phyloP scores from a whole-genome alignment of 2,329 filamentous ascomycete genomes.

The Dothistroma septosporum region DNA sequence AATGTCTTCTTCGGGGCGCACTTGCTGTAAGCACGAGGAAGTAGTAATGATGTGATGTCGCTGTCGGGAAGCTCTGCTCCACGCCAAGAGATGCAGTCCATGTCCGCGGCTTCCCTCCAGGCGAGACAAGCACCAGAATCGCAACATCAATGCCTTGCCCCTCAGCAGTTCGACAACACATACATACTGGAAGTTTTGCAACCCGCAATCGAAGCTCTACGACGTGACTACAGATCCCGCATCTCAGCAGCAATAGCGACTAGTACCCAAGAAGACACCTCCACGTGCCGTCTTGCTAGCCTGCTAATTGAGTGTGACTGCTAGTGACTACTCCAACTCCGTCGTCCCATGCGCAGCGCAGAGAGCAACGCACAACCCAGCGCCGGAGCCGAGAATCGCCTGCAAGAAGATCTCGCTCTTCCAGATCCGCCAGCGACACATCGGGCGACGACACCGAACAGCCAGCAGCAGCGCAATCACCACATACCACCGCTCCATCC shows the following conservation, averaged over 20 bases:
- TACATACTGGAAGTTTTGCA: neutral
- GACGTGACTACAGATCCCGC: neutral
- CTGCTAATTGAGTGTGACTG: neutral
- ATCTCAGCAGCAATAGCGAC: neutral
- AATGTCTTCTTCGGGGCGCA: neutral
- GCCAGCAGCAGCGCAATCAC: neutral
- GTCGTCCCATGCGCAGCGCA: too few species aligned
- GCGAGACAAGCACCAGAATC: neutral
- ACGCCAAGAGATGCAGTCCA: neutral
- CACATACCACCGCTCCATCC: too few species aligned
- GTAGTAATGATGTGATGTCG: neutral
- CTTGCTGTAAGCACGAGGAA: neutral
- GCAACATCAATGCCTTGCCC: neutral
- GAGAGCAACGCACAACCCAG: too few species aligned
- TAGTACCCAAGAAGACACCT: neutral
- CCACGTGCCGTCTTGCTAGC: neutral
- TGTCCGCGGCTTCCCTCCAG: conserved; percentile 1
- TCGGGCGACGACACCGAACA: neutral
- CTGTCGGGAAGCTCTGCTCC: neutral
- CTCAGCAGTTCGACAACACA: neutral
- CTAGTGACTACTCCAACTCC: neutral
- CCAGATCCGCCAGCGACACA: neutral
- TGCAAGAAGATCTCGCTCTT: neutral
- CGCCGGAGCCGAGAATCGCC: neutral
- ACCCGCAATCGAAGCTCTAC: neutral